A percentile compares a stretch with the other conserved stretches of the same genome.
phyloP scores from a whole-genome alignment of 2,329 filamentous ascomycete genomes.

The Diaporthe sp. region DNA sequence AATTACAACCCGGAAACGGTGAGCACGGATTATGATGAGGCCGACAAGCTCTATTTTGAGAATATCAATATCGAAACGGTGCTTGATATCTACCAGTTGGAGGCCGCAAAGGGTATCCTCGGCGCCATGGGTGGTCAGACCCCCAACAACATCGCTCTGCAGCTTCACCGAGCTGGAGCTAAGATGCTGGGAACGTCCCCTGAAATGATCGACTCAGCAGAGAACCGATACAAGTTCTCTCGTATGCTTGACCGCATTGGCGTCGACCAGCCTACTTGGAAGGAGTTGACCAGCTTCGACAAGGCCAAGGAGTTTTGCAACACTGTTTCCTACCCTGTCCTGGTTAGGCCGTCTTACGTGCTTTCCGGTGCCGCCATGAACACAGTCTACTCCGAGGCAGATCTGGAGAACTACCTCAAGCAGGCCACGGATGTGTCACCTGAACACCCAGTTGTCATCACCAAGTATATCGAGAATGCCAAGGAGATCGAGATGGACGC shows the following conservation, averaged over 20 bases:
- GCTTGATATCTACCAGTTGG: slow-evolving; percentile 92
- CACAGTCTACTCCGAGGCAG: slow-evolving; percentile 96
- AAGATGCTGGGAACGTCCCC: slow-evolving; percentile 96
- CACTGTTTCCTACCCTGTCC: slow-evolving; percentile 90
- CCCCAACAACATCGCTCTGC: slow-evolving; percentile 96
- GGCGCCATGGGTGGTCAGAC: slow-evolving; percentile 98
- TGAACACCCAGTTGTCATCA: slow-evolving; percentile 97
- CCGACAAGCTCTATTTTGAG: slow-evolving; percentile 95
- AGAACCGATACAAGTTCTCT: slow-evolving; percentile 99
- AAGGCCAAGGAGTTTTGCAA: slow-evolving; percentile 91
- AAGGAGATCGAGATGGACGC: slow-evolving; percentile 99
- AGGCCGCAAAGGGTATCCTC: slow-evolving; percentile 86
- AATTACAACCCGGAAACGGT: slow-evolving; percentile 95
- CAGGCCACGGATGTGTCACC: slow-evolving; percentile 95
- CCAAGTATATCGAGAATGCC: slow-evolving; percentile 99
- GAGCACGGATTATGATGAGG: slow-evolving; percentile 92
- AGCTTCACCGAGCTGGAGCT: slow-evolving; percentile 88
- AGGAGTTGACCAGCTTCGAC: slow-evolving; percentile 94
- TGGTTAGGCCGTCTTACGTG: slow-evolving; percentile 96
- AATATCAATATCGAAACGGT: slow-evolving; percentile 92
- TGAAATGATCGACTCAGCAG: slow-evolving; percentile 98
- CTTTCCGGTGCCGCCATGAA: slow-evolving; percentile 99
- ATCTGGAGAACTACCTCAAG: slow-evolving; percentile 87
- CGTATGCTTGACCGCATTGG: slow-evolving; percentile 96
- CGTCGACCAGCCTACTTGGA: slow-evolving; percentile 98